These are phyloP conservation scores for Alternaria conjuncta DNA, from an alignment of 2,329 filamentous ascomycete species.

Conservation along the genomic window DNA sequence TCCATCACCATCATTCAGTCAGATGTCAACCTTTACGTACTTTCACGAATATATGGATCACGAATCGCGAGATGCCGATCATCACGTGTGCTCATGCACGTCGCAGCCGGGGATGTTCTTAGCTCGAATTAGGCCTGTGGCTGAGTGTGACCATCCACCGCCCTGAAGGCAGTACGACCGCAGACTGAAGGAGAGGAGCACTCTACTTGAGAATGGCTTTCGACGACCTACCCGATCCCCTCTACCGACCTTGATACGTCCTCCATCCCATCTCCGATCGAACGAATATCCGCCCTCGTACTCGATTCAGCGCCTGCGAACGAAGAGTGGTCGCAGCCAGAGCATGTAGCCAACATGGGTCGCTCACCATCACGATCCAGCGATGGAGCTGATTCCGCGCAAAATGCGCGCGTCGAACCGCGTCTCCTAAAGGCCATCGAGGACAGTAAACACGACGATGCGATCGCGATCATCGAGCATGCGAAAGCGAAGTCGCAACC, in stretches of 20 bases:
- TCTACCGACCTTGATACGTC: conserved; percentile 6
- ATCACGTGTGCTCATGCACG: conserved; percentile 40
- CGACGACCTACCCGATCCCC: conserved; percentile 14
- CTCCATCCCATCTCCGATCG: conserved; percentile 13
- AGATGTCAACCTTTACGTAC: neutral
- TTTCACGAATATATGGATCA: neutral
- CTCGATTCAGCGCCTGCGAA: neutral
- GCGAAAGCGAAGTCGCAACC: conserved; percentile 40
- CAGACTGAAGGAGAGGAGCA: conserved; percentile 1
- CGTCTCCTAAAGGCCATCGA: conserved; percentile 47
- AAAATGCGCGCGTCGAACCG: conserved; percentile 40
- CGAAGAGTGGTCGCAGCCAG: conserved; percentile 12
- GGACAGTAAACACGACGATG: conserved; percentile 37
- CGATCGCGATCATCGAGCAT: conserved; percentile 45
- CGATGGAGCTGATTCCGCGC: conserved; percentile 40
- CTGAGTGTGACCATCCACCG: conserved; percentile 21
- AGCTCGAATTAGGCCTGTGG: conserved; percentile 23
- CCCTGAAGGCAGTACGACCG: conserved; percentile 1
- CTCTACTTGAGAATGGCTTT: conserved; percentile 5
- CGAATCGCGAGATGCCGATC: conserved; percentile 9
- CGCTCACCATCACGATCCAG: conserved; percentile 46
- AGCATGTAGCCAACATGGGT: conserved; percentile 33
- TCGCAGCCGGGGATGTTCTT: conserved; percentile 18
- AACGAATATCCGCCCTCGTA: conserved; percentile 1
- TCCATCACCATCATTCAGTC: neutral